These are phyloP conservation scores for Linnemannia zychae DNA, from an alignment of 192 early-diverging fungal species.

Conservation along the genomic window DNA sequence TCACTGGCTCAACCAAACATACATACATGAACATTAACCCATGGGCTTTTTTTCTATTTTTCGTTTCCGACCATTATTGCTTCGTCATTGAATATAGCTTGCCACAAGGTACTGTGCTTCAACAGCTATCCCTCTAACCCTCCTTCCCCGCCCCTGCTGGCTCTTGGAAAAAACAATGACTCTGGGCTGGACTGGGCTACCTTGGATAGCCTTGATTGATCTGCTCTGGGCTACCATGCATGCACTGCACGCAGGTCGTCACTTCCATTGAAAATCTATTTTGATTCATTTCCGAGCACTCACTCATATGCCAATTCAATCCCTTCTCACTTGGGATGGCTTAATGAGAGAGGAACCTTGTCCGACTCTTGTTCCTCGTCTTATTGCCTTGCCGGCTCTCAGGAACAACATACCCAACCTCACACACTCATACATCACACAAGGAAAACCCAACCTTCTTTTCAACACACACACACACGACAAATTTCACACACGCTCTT, in stretches of 20 bases:
- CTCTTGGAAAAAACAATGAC: background rate
- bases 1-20: background rate
- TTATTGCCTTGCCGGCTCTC: background rate
- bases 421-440: background rate
- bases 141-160: background rate
- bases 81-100: slow-evolving; percentile 4
- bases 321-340: background rate
- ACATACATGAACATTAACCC: background rate
- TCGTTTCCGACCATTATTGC: background rate
- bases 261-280: background rate
- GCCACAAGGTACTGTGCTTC: background rate
- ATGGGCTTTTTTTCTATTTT: background rate
- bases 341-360: background rate
- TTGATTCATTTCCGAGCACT: background rate
- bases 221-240: background rate
- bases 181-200: background rate
- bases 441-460: no score
- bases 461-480: background rate
- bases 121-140: background rate
- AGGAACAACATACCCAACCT: background rate
- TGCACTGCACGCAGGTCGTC: background rate
- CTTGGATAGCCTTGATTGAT: background rate
- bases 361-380: background rate
- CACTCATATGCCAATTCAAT: background rate
- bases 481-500: no score